Evolutionary conservation across 202 grass and related monocot species (phyloP).

Genomic region (Elaeis oleifera): DNA sequence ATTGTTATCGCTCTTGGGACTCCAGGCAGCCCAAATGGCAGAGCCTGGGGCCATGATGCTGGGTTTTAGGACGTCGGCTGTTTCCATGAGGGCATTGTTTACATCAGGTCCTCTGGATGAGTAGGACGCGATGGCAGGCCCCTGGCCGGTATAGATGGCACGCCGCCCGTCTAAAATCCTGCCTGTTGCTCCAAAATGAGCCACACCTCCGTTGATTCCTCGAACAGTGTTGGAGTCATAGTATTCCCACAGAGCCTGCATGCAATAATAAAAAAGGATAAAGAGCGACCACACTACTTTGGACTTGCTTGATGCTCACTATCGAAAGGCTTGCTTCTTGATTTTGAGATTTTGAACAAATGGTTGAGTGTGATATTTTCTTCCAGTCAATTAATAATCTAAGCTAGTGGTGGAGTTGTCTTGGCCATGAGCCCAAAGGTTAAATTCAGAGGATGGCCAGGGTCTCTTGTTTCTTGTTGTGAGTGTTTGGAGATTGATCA

Average conservation of each 20-base stretch:
- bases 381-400: too few species aligned
- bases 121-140: slow-evolving; percentile 48
- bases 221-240: slow-evolving; percentile 45
- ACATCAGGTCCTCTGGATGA: slow-evolving; percentile 77
- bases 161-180: slow-evolving; percentile 57
- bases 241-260: slow-evolving; percentile 45
- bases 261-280: not conserved
- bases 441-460: too few species aligned
- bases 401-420: too few species aligned
- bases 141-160: slow-evolving; percentile 50
- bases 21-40: slow-evolving; percentile 94
- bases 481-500: too few species aligned
- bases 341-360: too few species aligned
- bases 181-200: slow-evolving; percentile 40
- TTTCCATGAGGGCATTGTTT: slow-evolving; percentile 38
- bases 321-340: too few species aligned
- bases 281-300: not conserved
- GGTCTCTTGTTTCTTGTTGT: too few species aligned
- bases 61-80: slow-evolving; percentile 77
- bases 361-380: too few species aligned
- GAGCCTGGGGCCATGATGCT: slow-evolving; percentile 83
- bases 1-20: slow-evolving; percentile 37
- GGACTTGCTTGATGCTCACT: too few species aligned
- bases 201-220: slow-evolving; percentile 23
- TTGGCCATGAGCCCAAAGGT: too few species aligned